Evolutionary conservation across 1,284 basidiomycete genomes (phyloP), one percentile per base, ranked within the genome.

Genomic region (Spongispora temasekensis): DNA sequence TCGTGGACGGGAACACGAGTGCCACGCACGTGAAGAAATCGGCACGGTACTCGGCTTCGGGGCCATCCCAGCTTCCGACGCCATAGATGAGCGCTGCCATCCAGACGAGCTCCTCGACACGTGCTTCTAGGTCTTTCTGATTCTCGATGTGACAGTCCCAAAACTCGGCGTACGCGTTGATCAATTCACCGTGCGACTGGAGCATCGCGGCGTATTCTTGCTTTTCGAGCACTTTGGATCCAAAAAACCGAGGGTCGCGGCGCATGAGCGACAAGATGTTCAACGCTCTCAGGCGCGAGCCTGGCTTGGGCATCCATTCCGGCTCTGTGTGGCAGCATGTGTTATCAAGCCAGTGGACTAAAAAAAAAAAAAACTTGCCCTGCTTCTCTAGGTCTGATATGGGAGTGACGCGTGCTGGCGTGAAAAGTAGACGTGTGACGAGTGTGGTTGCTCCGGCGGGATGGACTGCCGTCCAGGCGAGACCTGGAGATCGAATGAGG

Each of bases 401-500:
- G 15, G 80, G 64, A 2, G 61, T 64, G 21, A 60, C 68, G 9
- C 67, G 67, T 6, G 61, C 58, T 3, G 71, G 64, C 4, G 71
- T 65, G 56, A 67, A 72, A 23, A 75, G 65, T 8, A 75, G 63
- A 32, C 69, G 71, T 6, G 73, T 74, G 15, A 74, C 64, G 12
- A 68, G 59, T 5, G 69, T 69, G 9, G 72, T 68, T 28, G 73
- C 70, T 7, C 68, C 66, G 5, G 75, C 64, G 28, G 72, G 58
- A 61, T 81, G 79, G 6, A 82, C 76, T 4, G 79, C 77, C 19
- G 78, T 70, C 61, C 79, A 77, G 6, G 81, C 80, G 3, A 83
- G 75, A 51, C 82, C 81, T 79, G 70, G 50, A 8, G 21, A 62
- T 32, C 44, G 32, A 19, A 42, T 12, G 40, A 34, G 2, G 17